These are phyloP conservation scores for Ogataea dorogensis DNA, from an alignment of 805 yeast species.

Conservation along the genomic window DNA sequence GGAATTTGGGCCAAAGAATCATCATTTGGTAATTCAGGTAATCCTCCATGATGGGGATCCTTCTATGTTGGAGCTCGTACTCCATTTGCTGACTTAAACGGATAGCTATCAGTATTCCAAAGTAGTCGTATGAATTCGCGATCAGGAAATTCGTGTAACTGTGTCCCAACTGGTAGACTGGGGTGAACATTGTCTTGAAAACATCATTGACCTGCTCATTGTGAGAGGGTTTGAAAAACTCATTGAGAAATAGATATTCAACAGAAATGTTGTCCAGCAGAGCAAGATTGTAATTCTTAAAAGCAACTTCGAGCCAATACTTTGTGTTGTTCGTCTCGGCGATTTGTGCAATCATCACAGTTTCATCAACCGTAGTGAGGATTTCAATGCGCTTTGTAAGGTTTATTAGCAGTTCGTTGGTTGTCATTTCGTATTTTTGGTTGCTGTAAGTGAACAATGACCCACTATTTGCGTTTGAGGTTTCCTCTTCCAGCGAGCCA, in stretches of 20 bases:
- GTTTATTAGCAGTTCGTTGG: conserved; percentile 55
- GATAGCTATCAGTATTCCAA: conserved; percentile 75
- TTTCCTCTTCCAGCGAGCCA: conserved; percentile 26
- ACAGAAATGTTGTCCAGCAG: conserved; percentile 72
- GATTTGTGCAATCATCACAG: conserved; percentile 77
- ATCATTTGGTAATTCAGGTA: conserved; percentile 66
- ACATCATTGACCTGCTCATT: conserved; percentile 45
- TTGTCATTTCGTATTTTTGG: conserved; percentile 16
- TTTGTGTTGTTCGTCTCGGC: conserved; percentile 68
- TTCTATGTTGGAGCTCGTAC: conserved; percentile 63
- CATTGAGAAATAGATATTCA: conserved; percentile 70
- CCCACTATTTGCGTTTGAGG: conserved; percentile 6
- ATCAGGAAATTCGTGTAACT: conserved; percentile 43
- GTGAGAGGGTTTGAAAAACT: conserved; percentile 58
- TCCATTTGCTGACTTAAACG: conserved; percentile 66
- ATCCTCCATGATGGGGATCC: conserved; percentile 68
- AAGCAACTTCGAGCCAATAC: conserved; percentile 72
- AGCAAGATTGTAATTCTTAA: conserved; percentile 69
- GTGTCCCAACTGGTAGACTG: conserved; percentile 50
- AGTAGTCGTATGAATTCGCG: conserved; percentile 59
- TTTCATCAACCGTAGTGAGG: conserved; percentile 48
- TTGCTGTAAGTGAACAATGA: conserved; percentile 16
- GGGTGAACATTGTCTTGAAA: conserved; percentile 50
- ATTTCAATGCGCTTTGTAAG: conserved; percentile 62
- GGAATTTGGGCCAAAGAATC: conserved; percentile 83